phyloP scores from a whole-genome alignment of 2,329 filamentous ascomycete genomes.

The Hypoxylon sp. region DNA sequence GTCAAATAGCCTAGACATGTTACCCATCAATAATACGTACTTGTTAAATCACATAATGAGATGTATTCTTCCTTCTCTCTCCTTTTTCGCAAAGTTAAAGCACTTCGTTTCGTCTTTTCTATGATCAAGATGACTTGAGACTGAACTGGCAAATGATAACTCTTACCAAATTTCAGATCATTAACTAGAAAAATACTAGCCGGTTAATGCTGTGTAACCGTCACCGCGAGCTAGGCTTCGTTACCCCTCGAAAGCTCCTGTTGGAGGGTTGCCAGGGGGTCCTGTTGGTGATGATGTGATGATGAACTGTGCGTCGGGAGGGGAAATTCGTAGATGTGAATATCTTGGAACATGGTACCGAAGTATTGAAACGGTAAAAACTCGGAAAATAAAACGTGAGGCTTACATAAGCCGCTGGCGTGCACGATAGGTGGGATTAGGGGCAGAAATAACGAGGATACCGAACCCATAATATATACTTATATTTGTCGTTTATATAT shows the following conservation, averaged over 20 bases:
- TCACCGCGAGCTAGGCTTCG: conserved; percentile 20
- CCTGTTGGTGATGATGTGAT: conserved; percentile 25
- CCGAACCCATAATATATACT: background rate
- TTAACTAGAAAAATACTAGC: conserved; percentile 4
- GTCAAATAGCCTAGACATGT: conserved; percentile 39
- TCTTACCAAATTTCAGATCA: conserved; percentile 36
- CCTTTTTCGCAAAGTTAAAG: background rate
- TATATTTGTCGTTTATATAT: no score
- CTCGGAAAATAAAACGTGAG: background rate
- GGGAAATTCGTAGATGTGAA: conserved; percentile 47
- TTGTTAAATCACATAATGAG: conserved; percentile 17
- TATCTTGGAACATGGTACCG: conserved; percentile 39
- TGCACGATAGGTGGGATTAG: background rate
- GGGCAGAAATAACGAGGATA: background rate
- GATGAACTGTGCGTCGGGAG: conserved; percentile 44
- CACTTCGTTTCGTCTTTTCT: background rate
- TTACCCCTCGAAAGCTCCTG: conserved; percentile 27
- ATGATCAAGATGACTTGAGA: conserved; percentile 2
- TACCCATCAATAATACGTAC: conserved; percentile 38
- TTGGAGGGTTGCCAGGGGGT: conserved; percentile 24
- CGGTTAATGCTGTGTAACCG: conserved; percentile 41
- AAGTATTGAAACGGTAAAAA: conserved; percentile 13
- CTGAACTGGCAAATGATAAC: conserved; percentile 13
- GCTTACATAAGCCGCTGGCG: conserved; percentile 9
- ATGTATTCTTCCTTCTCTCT: conserved; percentile 7